These are phyloP conservation scores for Gamarada debralockiae DNA, from an alignment of 495 filamentous ascomycete genomes.

Conservation along the genomic window DNA sequence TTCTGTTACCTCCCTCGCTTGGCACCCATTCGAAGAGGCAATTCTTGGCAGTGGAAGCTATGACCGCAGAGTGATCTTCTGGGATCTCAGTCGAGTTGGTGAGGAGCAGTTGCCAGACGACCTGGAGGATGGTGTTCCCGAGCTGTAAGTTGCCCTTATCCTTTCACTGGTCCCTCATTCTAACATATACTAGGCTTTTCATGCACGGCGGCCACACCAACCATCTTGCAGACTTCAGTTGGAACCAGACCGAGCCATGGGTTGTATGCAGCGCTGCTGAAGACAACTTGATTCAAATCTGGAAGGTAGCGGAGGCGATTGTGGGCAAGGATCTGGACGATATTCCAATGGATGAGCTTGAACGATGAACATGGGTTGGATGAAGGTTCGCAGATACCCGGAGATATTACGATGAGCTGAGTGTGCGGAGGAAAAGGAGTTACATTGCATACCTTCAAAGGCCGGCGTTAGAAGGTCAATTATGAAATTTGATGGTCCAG, in stretches of 20 bases:
- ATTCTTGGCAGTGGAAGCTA: slow-evolving; percentile 89
- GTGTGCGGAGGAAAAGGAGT: slow-evolving; percentile 4
- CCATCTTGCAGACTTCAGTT: slow-evolving; percentile 92
- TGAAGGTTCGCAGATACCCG: slow-evolving; percentile 9
- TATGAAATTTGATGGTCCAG: neutral
- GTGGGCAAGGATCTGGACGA: slow-evolving; percentile 78
- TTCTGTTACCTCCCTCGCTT: slow-evolving; percentile 83
- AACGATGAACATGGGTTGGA: slow-evolving; percentile 35
- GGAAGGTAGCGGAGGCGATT: slow-evolving; percentile 90
- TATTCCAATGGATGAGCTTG: slow-evolving; percentile 74
- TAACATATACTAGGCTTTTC: slow-evolving; percentile 60
- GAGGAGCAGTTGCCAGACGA: slow-evolving; percentile 95
- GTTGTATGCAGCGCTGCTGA: slow-evolving; percentile 90
- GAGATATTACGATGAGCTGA: neutral
- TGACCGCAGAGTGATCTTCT: slow-evolving; percentile 91
- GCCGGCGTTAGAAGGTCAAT: neutral
- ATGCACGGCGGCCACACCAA: slow-evolving; percentile 99
- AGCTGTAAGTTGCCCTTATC: slow-evolving; percentile 65
- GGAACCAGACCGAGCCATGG: slow-evolving; percentile 96
- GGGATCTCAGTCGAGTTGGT: slow-evolving; percentile 87
- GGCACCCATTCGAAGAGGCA: slow-evolving; percentile 86
- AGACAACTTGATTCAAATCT: slow-evolving; percentile 94
- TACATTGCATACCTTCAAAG: slow-evolving; percentile 5
- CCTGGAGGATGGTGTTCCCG: slow-evolving; percentile 92
- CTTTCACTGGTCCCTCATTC: slow-evolving; percentile 5